phyloP scores from a whole-genome alignment of 2,329 filamentous ascomycete genomes.

The Fusarium sublunatum region DNA sequence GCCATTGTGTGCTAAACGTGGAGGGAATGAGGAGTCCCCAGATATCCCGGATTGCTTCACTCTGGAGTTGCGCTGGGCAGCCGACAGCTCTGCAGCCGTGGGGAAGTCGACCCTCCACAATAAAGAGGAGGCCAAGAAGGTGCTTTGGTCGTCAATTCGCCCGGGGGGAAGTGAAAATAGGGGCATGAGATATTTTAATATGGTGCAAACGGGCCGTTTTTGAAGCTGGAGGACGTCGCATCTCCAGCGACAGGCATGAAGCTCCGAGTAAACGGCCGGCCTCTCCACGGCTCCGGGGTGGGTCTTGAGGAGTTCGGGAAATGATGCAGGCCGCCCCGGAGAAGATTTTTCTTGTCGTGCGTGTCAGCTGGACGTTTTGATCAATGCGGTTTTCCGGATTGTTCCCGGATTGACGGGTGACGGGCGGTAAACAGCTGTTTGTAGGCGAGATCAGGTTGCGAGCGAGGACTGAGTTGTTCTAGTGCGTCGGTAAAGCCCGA shows the following conservation, averaged over 20 bases:
- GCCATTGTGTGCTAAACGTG: constrained; percentile 18
- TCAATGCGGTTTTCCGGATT: constrained; percentile 4
- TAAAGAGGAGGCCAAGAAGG: constrained; percentile 1
- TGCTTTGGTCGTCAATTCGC: constrained; percentile 13
- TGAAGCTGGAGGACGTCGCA: constrained; percentile 22
- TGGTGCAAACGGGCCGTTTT: constrained; percentile 38
- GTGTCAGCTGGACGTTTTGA: not conserved
- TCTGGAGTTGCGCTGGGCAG: constrained; percentile 16
- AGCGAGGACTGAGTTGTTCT: not conserved
- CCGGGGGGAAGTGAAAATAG: constrained; percentile 24
- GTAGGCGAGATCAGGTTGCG: constrained; percentile 10
- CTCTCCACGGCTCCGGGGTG: constrained; percentile 40
- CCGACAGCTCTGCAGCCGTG: constrained; percentile 11
- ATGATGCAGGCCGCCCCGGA: constrained; percentile 30
- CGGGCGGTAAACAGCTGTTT: not conserved
- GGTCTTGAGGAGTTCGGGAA: constrained; percentile 24
- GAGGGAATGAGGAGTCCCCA: constrained; percentile 36
- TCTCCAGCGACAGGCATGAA: constrained; percentile 43
- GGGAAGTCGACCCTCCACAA: constrained; percentile 12
- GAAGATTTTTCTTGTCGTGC: constrained; percentile 4
- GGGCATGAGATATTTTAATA: constrained; percentile 33
- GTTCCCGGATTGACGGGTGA: not conserved
- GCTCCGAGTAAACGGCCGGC: constrained; percentile 43
- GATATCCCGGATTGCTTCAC: constrained; percentile 26
- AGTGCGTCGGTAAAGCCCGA: not conserved